Conservation (phyloP, 2,329 filamentous ascomycete genomes). For the Fusarium setosum region DNA sequence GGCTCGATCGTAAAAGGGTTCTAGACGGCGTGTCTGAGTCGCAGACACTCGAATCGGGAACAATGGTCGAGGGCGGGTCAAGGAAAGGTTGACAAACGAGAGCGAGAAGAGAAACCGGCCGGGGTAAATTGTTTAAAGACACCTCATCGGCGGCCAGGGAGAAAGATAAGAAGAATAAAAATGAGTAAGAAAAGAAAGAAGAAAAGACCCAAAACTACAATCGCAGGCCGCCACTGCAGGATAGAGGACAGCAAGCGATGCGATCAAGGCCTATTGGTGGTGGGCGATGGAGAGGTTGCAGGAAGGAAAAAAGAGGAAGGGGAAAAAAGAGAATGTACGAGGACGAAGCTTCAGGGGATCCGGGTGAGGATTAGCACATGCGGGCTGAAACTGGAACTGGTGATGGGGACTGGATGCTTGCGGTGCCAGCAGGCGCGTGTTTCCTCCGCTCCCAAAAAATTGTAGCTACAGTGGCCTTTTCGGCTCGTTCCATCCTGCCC, state of each 20-base stretch:
- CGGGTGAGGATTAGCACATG: slow-evolving; percentile 26
- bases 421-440: slow-evolving; percentile 28
- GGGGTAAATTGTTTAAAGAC: slow-evolving; percentile 34
- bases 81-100: slow-evolving; percentile 25
- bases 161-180: slow-evolving; percentile 19
- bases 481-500: slow-evolving; percentile 29
- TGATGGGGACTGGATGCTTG: slow-evolving; percentile 28
- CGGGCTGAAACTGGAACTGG: slow-evolving; percentile 33
- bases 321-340: slow-evolving; percentile 28
- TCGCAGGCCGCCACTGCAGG: slow-evolving; percentile 28
- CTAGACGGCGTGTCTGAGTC: slow-evolving; percentile 12
- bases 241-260: slow-evolving; percentile 24
- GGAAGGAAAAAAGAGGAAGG: slow-evolving; percentile 26
- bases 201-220: slow-evolving; percentile 30
- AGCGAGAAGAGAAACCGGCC: slow-evolving; percentile 26
- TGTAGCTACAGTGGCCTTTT: slow-evolving; percentile 55
- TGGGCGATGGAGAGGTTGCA: slow-evolving; percentile 22
- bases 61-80: slow-evolving; percentile 12
- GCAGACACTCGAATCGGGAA: slow-evolving; percentile 17
- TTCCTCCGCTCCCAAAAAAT: slow-evolving; percentile 35
- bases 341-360: slow-evolving; percentile 43
- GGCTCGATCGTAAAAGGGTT: slow-evolving; percentile 26
- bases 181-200: slow-evolving; percentile 25
- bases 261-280: slow-evolving; percentile 13
- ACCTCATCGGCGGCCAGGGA: slow-evolving; percentile 35